These are phyloP conservation scores for Metschnikowia peoriensis DNA, from an alignment of 805 yeast genomes.

Conservation along the genomic window DNA sequence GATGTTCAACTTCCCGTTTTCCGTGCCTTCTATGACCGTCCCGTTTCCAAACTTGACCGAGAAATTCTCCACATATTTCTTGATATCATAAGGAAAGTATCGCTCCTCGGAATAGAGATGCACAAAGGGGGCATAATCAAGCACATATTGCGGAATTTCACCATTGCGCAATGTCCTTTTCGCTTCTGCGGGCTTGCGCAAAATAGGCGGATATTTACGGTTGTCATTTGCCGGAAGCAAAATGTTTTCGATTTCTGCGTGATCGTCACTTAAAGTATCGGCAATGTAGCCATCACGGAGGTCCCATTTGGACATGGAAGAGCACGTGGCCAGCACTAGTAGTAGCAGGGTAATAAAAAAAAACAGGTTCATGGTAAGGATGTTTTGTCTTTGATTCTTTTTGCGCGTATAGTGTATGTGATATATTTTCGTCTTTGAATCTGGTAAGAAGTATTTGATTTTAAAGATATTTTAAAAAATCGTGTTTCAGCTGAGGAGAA, in stretches of 20 bases:
- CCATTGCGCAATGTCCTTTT: conserved; percentile 47
- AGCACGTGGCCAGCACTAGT: conserved; percentile 6
- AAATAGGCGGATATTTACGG: conserved; percentile 35
- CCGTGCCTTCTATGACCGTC: conserved; percentile 34
- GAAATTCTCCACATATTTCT: conserved; percentile 65
- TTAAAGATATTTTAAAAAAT: too few species aligned
- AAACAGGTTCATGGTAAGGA: background rate
- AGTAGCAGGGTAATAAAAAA: conserved; percentile 4
- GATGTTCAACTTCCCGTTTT: conserved; percentile 27
- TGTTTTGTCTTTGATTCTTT: background rate
- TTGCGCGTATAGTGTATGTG: too few species aligned
- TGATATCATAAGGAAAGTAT: conserved; percentile 81
- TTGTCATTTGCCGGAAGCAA: conserved; percentile 23
- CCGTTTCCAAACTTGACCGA: conserved; percentile 54
- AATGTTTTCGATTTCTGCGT: conserved; percentile 25
- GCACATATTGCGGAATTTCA: conserved; percentile 60
- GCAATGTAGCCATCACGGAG: conserved; percentile 23
- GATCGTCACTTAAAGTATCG: conserved; percentile 21
- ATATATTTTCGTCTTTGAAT: too few species aligned
- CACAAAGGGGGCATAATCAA: conserved; percentile 72
- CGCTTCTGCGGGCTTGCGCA: conserved; percentile 27
- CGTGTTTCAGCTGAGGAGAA: too few species aligned
- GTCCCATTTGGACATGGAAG: conserved; percentile 20
- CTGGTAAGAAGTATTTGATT: too few species aligned
- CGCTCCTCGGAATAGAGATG: conserved; percentile 86